Conservation (phyloP, 768 basidiomycete genomes). For the Termitomyces sp. region DNA sequence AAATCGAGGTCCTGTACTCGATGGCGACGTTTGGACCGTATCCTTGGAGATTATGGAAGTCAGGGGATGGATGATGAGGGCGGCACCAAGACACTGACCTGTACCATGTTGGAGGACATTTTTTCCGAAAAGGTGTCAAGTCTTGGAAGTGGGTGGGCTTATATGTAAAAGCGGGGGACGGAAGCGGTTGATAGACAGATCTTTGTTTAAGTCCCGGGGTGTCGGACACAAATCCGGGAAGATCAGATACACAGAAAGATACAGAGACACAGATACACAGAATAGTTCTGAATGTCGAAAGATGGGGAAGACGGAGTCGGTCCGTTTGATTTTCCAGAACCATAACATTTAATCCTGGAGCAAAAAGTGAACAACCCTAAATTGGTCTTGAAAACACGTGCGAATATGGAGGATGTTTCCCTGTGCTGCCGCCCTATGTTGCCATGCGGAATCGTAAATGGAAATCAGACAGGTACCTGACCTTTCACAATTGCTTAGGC, state of each 20-base stretch:
- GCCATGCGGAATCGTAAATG: conserved; percentile 32
- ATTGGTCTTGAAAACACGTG: conserved; percentile 36
- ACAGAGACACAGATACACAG: neutral
- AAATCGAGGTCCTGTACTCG: conserved; percentile 38
- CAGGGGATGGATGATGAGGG: neutral
- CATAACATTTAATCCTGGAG: conserved; percentile 24
- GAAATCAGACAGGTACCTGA: conserved; percentile 18
- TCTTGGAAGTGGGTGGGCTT: conserved; percentile 10
- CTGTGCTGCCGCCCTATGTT: conserved; percentile 25
- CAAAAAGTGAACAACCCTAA: conserved; percentile 28
- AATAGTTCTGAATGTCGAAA: conserved; percentile 10
- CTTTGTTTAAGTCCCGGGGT: conserved; percentile 15
- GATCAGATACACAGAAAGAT: conserved; percentile 3
- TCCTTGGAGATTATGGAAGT: conserved; percentile 25
- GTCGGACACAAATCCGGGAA: conserved; percentile 15
- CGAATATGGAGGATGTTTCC: conserved; percentile 31
- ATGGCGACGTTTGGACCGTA: conserved; percentile 34
- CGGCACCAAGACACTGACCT: conserved; percentile 26
- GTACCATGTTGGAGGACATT: conserved; percentile 43
- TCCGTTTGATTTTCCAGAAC: conserved; percentile 32
- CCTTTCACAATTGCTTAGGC: conserved; percentile 13
- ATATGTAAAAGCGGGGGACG: conserved; percentile 16
- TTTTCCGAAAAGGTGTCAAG: conserved; percentile 11
- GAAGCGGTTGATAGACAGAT: conserved; percentile 19
- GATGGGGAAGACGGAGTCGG: conserved; percentile 16